Base-by-base conservation (phyloP, 176 grass and related monocot species). In the Luzula sylvatica region DNA sequence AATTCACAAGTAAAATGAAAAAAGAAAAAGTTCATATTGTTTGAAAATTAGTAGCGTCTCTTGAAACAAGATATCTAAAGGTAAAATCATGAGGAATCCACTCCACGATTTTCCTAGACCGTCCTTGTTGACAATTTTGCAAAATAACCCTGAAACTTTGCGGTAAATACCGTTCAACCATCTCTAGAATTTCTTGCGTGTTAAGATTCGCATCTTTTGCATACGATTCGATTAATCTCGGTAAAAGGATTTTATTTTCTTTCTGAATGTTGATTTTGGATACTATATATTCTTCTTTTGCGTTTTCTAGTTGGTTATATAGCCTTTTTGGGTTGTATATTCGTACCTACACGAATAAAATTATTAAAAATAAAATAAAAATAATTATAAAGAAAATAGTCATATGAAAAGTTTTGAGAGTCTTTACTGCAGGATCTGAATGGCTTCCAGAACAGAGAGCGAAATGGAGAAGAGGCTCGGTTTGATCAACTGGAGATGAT, bases 391-490 rank as follows among this genome's bases (percentile, higher is more conserved):
- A n/a, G n/a, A n/a, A n/a, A n/a, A n/a, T n/a, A n/a, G n/a, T n/a
- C n/a, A n/a, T n/a, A 19, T 38, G 19, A 13, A 48, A 13, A 3
- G 22, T 38, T 52, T 30, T 46, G 49, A 24, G 26, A n/a, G n/a
- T n/a, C n/a, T 65, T 52, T 81, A 95, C 92, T 57, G 74, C 72
- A 43, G 92, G 92, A 43, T 98, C 85, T 0, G 92, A 98, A 63
- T 83, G 45, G 65, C 51, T 80, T 19, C 92, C 92, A 51, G 81
- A 86, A 38, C 81, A 90, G 42, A 98, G 72, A 4, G 85, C 81
- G 56, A 98, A 98, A 72, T 86, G 81, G 25, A 98, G 54, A 55
- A 86, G 85, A 15, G 92, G 85, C 55, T 90, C 85, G 2, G 78
- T 43, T 4, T 44, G 47, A 39, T 90, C 75, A 43, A 98, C 29